Evolutionary conservation across 108 stramenopile genomes (phyloP).

Genomic region (Pseudonitzschia multiseries): DNA sequence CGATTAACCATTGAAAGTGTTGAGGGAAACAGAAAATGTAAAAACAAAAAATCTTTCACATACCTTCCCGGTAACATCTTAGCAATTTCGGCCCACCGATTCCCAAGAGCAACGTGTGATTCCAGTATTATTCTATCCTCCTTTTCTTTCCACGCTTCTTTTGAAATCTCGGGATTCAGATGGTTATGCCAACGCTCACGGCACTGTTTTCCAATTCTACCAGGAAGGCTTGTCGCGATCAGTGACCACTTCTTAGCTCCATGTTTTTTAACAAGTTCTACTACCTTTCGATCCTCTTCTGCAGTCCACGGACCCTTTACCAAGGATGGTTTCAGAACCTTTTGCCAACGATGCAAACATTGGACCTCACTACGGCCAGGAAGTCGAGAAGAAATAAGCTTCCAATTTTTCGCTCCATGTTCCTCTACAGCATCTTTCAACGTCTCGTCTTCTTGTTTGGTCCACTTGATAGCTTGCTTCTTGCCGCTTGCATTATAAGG

Average conservation of each 20-base stretch:
- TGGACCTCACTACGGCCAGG: slow-evolving; percentile 64
- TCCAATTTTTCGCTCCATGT: slow-evolving; percentile 74
- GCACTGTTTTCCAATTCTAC: slow-evolving; percentile 99
- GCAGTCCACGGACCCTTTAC: slow-evolving; percentile 89
- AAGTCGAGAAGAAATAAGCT: slow-evolving; percentile 52
- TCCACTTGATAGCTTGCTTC: slow-evolving; percentile 53
- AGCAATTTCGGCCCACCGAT: slow-evolving; percentile 90
- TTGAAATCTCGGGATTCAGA: slow-evolving; percentile 91
- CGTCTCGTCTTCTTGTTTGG: slow-evolving; percentile 62
- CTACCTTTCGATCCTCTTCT: slow-evolving; percentile 85
- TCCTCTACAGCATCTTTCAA: slow-evolving; percentile 60
- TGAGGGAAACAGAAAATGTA: no score
- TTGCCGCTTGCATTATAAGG: slow-evolving; percentile 19
- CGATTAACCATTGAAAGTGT: background rate
- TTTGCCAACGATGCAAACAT: slow-evolving; percentile 77
- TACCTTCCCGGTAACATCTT: slow-evolving; percentile 81
- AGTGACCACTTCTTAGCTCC: slow-evolving; percentile 83
- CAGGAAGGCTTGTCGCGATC: slow-evolving; percentile 88
- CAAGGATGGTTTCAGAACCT: slow-evolving; percentile 67
- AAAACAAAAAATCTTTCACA: slow-evolving; percentile 11
- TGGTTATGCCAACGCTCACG: slow-evolving; percentile 99
- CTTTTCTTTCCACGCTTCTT: slow-evolving; percentile 86
- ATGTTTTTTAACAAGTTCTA: slow-evolving; percentile 62
- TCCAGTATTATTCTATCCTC: slow-evolving; percentile 86
- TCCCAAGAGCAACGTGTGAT: slow-evolving; percentile 66